A percentile compares a stretch with the other conserved stretches of the same genome.
Conservation (phyloP, 2,329 filamentous ascomycete species). For the Cladosporium sp. region DNA sequence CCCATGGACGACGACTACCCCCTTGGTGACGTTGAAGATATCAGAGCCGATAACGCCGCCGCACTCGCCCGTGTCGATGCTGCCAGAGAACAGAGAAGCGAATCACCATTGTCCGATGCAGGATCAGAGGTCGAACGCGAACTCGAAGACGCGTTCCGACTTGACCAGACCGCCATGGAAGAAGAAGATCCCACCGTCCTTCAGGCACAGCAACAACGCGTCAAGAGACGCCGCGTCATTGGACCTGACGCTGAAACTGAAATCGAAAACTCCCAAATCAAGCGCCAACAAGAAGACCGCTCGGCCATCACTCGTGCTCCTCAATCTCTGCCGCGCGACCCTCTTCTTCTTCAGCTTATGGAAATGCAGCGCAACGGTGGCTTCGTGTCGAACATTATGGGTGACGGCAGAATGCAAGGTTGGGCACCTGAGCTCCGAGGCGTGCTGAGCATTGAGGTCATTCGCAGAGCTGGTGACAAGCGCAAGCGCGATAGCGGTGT, state of each 20-base stretch:
- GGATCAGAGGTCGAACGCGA: slow-evolving; percentile 53
- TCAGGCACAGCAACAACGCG: slow-evolving; percentile 61
- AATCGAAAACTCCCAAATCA: slow-evolving; percentile 72
- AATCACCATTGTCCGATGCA: slow-evolving; percentile 53
- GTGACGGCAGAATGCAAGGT: slow-evolving; percentile 65
- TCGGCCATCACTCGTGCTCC: slow-evolving; percentile 80
- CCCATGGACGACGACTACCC: slow-evolving; percentile 34
- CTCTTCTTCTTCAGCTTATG: slow-evolving; percentile 79
- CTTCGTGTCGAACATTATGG: slow-evolving; percentile 83
- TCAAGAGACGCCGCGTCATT: slow-evolving; percentile 76
- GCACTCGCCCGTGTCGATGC: slow-evolving; percentile 41
- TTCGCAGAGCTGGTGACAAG: slow-evolving; percentile 71
- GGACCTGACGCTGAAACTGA: slow-evolving; percentile 77
- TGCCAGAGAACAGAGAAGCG: slow-evolving; percentile 36
- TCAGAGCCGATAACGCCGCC: slow-evolving; percentile 38
- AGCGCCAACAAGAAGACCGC: slow-evolving; percentile 78
- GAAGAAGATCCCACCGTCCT: slow-evolving; percentile 49
- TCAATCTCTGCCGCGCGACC: slow-evolving; percentile 80
- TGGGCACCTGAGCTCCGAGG: slow-evolving; percentile 92
- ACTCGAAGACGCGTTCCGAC: slow-evolving; percentile 57
- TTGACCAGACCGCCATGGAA: slow-evolving; percentile 30
- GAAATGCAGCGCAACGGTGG: slow-evolving; percentile 87
- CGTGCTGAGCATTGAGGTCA: slow-evolving; percentile 81
- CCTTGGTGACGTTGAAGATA: slow-evolving; percentile 36
- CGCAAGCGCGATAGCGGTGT: slow-evolving; percentile 88